Conservation (phyloP, 306 rosid species). For the Pterocarpus macrocarpus region DNA sequence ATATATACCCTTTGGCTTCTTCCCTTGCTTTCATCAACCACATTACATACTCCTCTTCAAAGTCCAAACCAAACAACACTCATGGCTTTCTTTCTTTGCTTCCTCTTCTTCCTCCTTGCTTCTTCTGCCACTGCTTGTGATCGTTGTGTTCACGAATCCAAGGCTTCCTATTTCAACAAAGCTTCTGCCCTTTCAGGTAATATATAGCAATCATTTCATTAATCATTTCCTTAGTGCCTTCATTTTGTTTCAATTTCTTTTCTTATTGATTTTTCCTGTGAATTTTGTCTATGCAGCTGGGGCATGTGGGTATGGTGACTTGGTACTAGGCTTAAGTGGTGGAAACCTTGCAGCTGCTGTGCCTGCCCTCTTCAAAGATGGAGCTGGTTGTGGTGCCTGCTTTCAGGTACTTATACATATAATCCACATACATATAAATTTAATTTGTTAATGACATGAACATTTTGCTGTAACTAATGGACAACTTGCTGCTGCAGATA, state of each 20-base stretch:
- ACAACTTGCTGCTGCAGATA: constrained; percentile 59
- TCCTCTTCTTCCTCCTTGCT: constrained; percentile 55
- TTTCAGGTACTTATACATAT: constrained; percentile 62
- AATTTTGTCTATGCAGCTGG: constrained; percentile 66
- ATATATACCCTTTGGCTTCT: constrained; percentile 18
- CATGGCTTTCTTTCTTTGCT: constrained; percentile 60
- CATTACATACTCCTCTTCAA: background rate
- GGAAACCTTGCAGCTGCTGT: constrained; percentile 77
- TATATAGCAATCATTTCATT: background rate
- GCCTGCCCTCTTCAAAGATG: constrained; percentile 71
- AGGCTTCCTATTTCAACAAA: constrained; percentile 65
- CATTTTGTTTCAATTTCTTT: background rate
- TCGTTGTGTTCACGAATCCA: constrained; percentile 72
- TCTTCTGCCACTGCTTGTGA: constrained; percentile 76
- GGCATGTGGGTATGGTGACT: constrained; percentile 91
- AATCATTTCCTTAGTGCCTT: background rate
- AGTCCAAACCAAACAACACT: background rate
- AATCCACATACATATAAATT: background rate
- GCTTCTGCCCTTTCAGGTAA: constrained; percentile 74
- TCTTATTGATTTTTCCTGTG: constrained; percentile 27
- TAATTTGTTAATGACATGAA: background rate
- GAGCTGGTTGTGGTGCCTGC: constrained; percentile 94
- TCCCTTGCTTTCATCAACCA: constrained; percentile 30
- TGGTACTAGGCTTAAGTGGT: constrained; percentile 61
- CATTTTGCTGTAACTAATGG: constrained; percentile 1